Base-by-base conservation (phyloP, 2,329 filamentous ascomycete species). In the Macrophomina pseudophaseolina region DNA sequence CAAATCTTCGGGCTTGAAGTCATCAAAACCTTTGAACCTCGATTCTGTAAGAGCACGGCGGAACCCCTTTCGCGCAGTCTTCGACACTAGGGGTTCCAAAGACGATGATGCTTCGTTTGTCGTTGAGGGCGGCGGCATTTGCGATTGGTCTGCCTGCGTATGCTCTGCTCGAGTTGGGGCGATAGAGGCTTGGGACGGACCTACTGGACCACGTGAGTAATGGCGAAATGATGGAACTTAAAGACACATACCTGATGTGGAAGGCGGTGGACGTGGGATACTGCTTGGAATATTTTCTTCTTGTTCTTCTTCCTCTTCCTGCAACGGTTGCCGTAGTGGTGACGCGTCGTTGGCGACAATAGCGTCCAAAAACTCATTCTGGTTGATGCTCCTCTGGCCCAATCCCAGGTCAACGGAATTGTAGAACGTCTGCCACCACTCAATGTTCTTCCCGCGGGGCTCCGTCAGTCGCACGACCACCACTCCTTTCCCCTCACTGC, bases 321-420 rank as follows among this genome's bases (percentile, higher is more conserved):
- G 78, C 5, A 96, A 84, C 5, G 89, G 85, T 44, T 88, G 86
- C 67, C 91, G 88, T 23, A 98, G 82, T 51, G 86, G 85, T 67
- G 86, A 87, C 6, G 92, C 87, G 79, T 98, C 90, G 60, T 90
- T 91, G n/a, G 84, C 88, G 33, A 98, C 80, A 53, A 99, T 95
- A 1, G 91, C 91, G 76, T 97, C 93, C 2, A 99, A 84, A 69
- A 99, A 97, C 72, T 97, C 94, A 67, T 91, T 93, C 74, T 97
- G 93, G 71, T 94, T 89, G 64, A 97, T 90, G 2, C 93, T 89
- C 4, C 93, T 88, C 75, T 97, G 93, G 68, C 93, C 90, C 12
- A 96, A 85, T 53, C 87, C 83, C 23, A 90, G 76, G 2, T 93
- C 91, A 16, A 96, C 86, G 7, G 88, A 81, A 5, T 85, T 89